phyloP scores from a whole-genome alignment of 495 filamentous ascomycete genomes.

The Neurospora sp. region DNA sequence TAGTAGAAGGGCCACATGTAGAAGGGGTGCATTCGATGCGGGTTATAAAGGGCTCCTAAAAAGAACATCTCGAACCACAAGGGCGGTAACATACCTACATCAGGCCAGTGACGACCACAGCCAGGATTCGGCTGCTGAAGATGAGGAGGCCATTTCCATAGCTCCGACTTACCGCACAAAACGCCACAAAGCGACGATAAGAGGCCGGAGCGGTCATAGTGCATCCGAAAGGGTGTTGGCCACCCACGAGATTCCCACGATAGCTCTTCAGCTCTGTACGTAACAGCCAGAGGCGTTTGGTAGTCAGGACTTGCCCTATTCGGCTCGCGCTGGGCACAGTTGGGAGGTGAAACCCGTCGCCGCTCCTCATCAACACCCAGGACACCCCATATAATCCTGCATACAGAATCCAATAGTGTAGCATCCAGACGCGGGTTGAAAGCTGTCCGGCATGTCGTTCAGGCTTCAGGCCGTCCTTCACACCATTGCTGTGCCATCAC shows the following conservation, averaged over 20 bases:
- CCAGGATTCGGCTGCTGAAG: background rate
- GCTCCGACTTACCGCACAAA: background rate
- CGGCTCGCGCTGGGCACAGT: background rate
- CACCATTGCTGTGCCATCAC: background rate
- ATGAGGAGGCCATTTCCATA: background rate
- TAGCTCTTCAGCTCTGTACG: conserved; percentile 1
- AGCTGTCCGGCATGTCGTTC: background rate
- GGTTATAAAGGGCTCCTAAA: conserved; percentile 4
- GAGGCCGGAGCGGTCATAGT: background rate
- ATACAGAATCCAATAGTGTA: background rate
- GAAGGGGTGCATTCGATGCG: background rate
- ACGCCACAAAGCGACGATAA: background rate
- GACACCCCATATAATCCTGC: background rate
- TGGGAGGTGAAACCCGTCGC: background rate
- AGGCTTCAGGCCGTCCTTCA: background rate
- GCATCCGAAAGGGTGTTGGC: background rate
- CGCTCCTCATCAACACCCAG: background rate
- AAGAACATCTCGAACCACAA: conserved; percentile 5
- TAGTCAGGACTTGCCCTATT: background rate
- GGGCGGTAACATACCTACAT: conserved; percentile 1
- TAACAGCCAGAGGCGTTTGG: background rate
- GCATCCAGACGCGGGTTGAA: background rate
- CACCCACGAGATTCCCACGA: background rate
- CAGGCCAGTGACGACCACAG: background rate
- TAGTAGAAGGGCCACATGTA: background rate